phyloP scores from a whole-genome alignment of 1,139 yeast species.

The Yamadazyma epiphylla region DNA sequence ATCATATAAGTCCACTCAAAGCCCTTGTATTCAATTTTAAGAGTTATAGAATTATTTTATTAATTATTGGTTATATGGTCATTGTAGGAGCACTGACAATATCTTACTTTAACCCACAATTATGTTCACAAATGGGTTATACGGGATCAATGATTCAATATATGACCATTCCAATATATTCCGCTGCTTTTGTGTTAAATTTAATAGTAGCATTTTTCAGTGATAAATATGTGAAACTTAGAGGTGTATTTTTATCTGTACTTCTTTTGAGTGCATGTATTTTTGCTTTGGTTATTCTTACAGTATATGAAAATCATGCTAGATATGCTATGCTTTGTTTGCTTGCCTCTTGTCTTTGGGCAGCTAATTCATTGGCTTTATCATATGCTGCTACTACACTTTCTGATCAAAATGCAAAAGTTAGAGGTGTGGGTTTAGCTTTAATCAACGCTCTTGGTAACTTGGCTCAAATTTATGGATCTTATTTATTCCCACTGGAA shows the following conservation, averaged over 20 bases:
- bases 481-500: slow-evolving; percentile 8
- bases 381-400: slow-evolving; percentile 9
- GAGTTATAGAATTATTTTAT: slow-evolving; percentile 6
- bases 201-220: slow-evolving; percentile 9
- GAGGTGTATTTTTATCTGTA: slow-evolving; percentile 8
- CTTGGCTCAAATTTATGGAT: slow-evolving; percentile 11
- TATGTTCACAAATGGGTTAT: slow-evolving; percentile 9
- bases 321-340: slow-evolving; percentile 12
- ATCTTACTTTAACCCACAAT: slow-evolving; percentile 10
- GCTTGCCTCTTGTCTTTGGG: slow-evolving; percentile 10
- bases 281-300: slow-evolving; percentile 7
- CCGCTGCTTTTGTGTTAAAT: slow-evolving; percentile 40
- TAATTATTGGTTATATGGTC: slow-evolving; percentile 11
- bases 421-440: slow-evolving; percentile 12
- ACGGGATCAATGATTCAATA: slow-evolving; percentile 6
- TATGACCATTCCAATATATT: slow-evolving; percentile 53
- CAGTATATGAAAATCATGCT: slow-evolving; percentile 5
- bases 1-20: slow-evolving; percentile 3
- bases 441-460: slow-evolving; percentile 10
- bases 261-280: slow-evolving; percentile 7
- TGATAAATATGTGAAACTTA: slow-evolving; percentile 6
- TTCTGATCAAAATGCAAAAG: slow-evolving; percentile 10
- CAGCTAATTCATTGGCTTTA: slow-evolving; percentile 11
- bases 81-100: slow-evolving; percentile 11
- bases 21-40: slow-evolving; percentile 6